Evolutionary conservation across 371 early-diverging fungal genomes (phyloP).

Genomic region (Sporodiniella umbellata): DNA sequence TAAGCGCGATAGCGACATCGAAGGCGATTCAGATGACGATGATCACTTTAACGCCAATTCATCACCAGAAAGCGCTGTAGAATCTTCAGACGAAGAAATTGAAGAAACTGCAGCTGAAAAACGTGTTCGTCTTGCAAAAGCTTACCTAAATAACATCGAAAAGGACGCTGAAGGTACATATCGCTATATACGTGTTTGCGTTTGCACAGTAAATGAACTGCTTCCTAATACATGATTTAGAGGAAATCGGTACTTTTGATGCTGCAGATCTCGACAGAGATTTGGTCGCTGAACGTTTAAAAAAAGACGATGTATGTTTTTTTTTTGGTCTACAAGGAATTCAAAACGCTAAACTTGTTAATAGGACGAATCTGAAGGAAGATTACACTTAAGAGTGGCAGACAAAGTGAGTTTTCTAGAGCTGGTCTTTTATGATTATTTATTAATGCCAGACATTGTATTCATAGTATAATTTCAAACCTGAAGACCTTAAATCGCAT

Average conservation of each 20-base stretch:
- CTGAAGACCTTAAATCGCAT: conserved; percentile 36
- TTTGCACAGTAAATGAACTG: background rate
- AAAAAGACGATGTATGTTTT: conserved; percentile 71
- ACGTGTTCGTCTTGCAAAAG: conserved; percentile 87
- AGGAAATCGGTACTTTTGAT: conserved; percentile 75
- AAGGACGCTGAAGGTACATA: conserved; percentile 57
- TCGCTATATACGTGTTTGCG: background rate
- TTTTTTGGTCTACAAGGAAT: too few relatives aligned
- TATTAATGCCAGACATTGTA: background rate
- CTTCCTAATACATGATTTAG: conserved; percentile 32
- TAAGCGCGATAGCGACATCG: conserved; percentile 22
- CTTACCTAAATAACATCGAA: conserved; percentile 78
- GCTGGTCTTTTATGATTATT: background rate
- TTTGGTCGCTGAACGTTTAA: conserved; percentile 85
- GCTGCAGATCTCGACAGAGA: conserved; percentile 92
- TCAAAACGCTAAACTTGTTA: background rate
- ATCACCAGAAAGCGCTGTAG: conserved; percentile 56
- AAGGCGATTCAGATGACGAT: conserved; percentile 43
- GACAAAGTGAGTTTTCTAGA: conserved; percentile 32
- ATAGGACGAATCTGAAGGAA: conserved; percentile 55
- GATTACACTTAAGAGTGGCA: conserved; percentile 49
- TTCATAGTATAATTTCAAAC: conserved; percentile 40
- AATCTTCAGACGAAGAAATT: conserved; percentile 60
- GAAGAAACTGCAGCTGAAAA: conserved; percentile 90
- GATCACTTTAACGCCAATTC: conserved; percentile 44